A percentile compares a stretch with the other conserved stretches of the same genome.
Evolutionary conservation across 2,329 filamentous ascomycete species (phyloP).

Genomic region (Neonectria punicea): DNA sequence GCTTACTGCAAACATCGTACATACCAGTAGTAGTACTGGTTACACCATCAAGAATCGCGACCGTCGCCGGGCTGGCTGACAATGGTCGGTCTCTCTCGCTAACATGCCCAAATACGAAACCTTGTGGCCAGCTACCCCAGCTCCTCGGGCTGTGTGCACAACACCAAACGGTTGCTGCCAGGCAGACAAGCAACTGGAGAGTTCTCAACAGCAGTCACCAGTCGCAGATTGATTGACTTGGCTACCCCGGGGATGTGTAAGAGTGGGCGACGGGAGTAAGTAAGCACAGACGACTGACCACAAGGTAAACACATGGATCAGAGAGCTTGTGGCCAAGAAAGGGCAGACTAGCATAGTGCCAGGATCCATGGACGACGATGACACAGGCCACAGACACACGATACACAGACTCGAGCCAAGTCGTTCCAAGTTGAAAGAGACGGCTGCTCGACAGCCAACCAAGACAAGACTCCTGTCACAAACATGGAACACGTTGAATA

Average conservation of each 20-base stretch:
- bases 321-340: background rate
- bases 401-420: background rate
- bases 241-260: background rate
- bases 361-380: slow-evolving; percentile 7
- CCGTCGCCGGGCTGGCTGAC: too few species aligned
- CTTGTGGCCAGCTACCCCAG: slow-evolving; percentile 8
- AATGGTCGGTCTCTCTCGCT: background rate
- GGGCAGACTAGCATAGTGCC: too few species aligned
- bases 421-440: background rate
- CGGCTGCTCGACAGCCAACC: slow-evolving; percentile 15
- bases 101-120: background rate
- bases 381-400: slow-evolving; percentile 5
- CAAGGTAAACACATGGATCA: background rate
- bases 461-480: slow-evolving; percentile 12
- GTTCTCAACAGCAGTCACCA: slow-evolving; percentile 1
- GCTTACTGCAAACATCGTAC: background rate
- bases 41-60: too few species aligned
- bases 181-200: background rate
- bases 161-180: slow-evolving; percentile 3
- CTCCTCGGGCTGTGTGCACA: background rate
- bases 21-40: background rate
- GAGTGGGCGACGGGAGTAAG: background rate
- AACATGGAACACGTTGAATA: slow-evolving; percentile 17
- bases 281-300: slow-evolving; percentile 7
- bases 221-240: slow-evolving; percentile 16